A percentile compares a stretch with the other conserved stretches of the same genome.
phyloP scores from a whole-genome alignment of 371 early-diverging fungal genomes.

The Saksenaea vasiformis region DNA sequence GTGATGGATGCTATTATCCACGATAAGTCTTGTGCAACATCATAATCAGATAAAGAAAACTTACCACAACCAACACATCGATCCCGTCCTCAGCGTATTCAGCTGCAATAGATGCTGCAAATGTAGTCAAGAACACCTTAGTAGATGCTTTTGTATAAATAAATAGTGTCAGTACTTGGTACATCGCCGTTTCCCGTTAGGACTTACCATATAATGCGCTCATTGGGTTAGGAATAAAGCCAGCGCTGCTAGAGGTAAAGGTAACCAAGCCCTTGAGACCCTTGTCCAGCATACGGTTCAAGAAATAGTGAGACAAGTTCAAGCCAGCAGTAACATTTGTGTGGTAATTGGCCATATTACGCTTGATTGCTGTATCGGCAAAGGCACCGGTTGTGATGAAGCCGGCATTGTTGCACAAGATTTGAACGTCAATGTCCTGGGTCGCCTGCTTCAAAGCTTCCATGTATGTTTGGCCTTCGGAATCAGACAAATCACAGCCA shows the following conservation, averaged over 20 bases:
- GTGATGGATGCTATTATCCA: slow-evolving; percentile 54
- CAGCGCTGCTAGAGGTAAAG: slow-evolving; percentile 64
- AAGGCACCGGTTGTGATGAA: slow-evolving; percentile 62
- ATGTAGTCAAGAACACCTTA: slow-evolving; percentile 60
- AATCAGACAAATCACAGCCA: slow-evolving; percentile 52
- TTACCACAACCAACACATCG: slow-evolving; percentile 61
- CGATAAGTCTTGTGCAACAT: not conserved
- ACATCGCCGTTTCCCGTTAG: not conserved
- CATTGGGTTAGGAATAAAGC: slow-evolving; percentile 62
- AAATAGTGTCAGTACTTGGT: not conserved
- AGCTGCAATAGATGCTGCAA: slow-evolving; percentile 60
- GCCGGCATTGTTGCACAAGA: slow-evolving; percentile 69
- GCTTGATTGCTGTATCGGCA: slow-evolving; percentile 40
- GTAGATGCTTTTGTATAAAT: slow-evolving; percentile 38
- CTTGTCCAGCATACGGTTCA: slow-evolving; percentile 46
- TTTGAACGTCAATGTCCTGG: slow-evolving; percentile 49
- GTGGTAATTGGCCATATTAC: slow-evolving; percentile 56
- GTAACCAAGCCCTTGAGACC: slow-evolving; percentile 48
- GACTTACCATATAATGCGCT: slow-evolving; percentile 54
- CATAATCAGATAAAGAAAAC: not conserved
- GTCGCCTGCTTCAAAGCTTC: slow-evolving; percentile 45
- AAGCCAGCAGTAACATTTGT: slow-evolving; percentile 56
- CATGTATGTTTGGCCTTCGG: slow-evolving; percentile 44
- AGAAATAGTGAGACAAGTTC: slow-evolving; percentile 57
- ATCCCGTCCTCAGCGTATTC: slow-evolving; percentile 58